phyloP scores from a whole-genome alignment of 2,329 filamentous ascomycete species.

The Fusarium albosuccineum region DNA sequence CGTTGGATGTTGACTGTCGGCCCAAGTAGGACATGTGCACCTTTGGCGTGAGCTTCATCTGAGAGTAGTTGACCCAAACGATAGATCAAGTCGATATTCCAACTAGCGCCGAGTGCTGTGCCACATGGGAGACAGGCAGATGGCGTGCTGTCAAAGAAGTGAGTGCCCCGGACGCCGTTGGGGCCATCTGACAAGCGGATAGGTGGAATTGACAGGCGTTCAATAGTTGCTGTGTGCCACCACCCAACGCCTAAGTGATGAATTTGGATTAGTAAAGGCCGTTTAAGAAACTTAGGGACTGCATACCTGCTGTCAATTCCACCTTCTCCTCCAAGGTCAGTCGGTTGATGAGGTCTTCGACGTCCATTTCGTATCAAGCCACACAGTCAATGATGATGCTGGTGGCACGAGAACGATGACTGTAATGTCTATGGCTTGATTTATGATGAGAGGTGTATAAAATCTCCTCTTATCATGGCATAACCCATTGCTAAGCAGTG shows the following conservation, averaged over 20 bases:
- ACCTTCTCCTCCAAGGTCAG: constrained; percentile 35
- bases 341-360: constrained; percentile 26
- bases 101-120: constrained; percentile 32
- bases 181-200: constrained; percentile 36
- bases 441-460: too few species aligned
- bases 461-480: too few species aligned
- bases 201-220: constrained; percentile 27
- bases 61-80: constrained; percentile 26
- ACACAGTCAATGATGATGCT: too few species aligned
- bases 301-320: constrained; percentile 23
- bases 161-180: constrained; percentile 39
- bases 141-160: constrained; percentile 41
- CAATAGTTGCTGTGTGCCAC: constrained; percentile 37
- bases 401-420: too few species aligned
- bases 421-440: too few species aligned
- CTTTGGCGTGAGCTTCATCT: constrained; percentile 61
- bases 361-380: constrained; percentile 18
- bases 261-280: not conserved
- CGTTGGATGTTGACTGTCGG: constrained; percentile 66
- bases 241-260: constrained; percentile 22
- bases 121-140: constrained; percentile 40
- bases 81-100: constrained; percentile 26
- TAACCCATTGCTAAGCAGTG: too few species aligned
- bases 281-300: not conserved
- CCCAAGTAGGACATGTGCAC: constrained; percentile 78